A percentile compares a stretch with the other conserved stretches of the same genome.
These are phyloP conservation scores for Chimonanthus salicifolius DNA, from an alignment of 164 flowering plant genomes.

Conservation along the genomic window DNA sequence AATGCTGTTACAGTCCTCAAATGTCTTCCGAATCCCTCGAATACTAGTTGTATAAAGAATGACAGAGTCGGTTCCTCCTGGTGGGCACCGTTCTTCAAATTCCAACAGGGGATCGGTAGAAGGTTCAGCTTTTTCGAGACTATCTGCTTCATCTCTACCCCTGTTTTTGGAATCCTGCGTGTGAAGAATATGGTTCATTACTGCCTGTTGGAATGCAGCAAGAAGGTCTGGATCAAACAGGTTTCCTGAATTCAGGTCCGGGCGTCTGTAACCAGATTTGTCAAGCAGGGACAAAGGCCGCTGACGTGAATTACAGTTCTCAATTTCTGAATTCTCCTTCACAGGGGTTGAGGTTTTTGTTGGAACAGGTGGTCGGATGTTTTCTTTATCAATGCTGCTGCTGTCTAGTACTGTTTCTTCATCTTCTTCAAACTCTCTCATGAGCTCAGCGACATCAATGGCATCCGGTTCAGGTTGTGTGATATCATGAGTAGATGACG, in stretches of 20 bases:
- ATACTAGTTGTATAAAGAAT: slow-evolving; percentile 75
- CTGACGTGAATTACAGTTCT: not conserved
- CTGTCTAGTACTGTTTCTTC: slow-evolving; percentile 4
- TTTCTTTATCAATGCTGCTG: slow-evolving; percentile 46
- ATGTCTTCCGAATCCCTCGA: slow-evolving; percentile 72
- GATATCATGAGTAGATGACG: not conserved
- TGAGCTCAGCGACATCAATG: slow-evolving; percentile 40
- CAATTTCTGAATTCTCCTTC: slow-evolving; percentile 11
- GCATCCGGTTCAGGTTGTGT: slow-evolving; percentile 28
- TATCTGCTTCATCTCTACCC: slow-evolving; percentile 15
- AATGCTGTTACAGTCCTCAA: slow-evolving; percentile 56
- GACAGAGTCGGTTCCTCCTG: slow-evolving; percentile 55
- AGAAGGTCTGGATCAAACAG: slow-evolving; percentile 43
- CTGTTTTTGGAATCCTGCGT: slow-evolving; percentile 29
- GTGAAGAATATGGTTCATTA: slow-evolving; percentile 19
- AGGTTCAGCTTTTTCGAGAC: slow-evolving; percentile 18
- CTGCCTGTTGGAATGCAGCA: slow-evolving; percentile 32
- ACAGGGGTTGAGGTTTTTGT: slow-evolving; percentile 10
- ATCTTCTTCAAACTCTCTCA: slow-evolving; percentile 57
- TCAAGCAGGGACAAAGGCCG: slow-evolving; percentile 13
- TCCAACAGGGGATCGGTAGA: slow-evolving; percentile 28
- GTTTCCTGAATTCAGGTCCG: slow-evolving; percentile 30
- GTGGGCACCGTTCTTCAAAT: slow-evolving; percentile 64
- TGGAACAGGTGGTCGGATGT: slow-evolving; percentile 31
- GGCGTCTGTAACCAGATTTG: slow-evolving; percentile 23